phyloP scores from a whole-genome alignment of 805 yeast genomes.

The Starmerella sirachaensis region DNA sequence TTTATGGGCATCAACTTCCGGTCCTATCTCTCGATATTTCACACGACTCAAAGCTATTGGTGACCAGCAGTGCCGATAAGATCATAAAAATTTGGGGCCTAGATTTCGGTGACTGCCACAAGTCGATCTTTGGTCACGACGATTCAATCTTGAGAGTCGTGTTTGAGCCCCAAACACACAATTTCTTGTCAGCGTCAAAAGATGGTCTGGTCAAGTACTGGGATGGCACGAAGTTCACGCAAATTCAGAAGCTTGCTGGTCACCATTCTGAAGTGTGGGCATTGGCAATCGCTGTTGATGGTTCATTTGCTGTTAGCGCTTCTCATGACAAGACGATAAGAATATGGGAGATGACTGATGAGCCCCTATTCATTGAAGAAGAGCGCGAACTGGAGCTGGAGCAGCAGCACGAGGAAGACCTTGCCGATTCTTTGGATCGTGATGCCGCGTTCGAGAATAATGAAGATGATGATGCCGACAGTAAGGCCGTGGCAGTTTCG shows the following conservation, averaged over 20 bases:
- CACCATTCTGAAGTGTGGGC: conserved; percentile 95
- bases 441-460: conserved; percentile 8
- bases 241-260: conserved; percentile 72
- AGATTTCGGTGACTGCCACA: conserved; percentile 98
- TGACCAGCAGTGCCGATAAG: conserved; percentile 94
- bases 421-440: conserved; percentile 56
- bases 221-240: conserved; percentile 97
- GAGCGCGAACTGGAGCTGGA: conserved; percentile 94
- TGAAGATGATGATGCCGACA: conserved; percentile 36
- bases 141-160: conserved; percentile 85
- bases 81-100: conserved; percentile 97
- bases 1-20: conserved; percentile 94
- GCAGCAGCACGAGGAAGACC: conserved; percentile 72
- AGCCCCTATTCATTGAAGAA: conserved; percentile 92
- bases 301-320: conserved; percentile 61
- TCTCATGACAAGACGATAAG: conserved; percentile 91
- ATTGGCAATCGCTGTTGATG: conserved; percentile 57
- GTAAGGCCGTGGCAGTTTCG: conserved; percentile 42
- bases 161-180: conserved; percentile 74
- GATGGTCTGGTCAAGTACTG: conserved; percentile 87
- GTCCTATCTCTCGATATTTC: conserved; percentile 89
- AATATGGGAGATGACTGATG: conserved; percentile 88
- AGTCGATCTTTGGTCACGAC: conserved; percentile 91
- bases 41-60: conserved; percentile 69
- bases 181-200: conserved; percentile 81